Base-by-base conservation (phyloP, 2,329 filamentous ascomycete species). In the Coniochaeta sp. region DNA sequence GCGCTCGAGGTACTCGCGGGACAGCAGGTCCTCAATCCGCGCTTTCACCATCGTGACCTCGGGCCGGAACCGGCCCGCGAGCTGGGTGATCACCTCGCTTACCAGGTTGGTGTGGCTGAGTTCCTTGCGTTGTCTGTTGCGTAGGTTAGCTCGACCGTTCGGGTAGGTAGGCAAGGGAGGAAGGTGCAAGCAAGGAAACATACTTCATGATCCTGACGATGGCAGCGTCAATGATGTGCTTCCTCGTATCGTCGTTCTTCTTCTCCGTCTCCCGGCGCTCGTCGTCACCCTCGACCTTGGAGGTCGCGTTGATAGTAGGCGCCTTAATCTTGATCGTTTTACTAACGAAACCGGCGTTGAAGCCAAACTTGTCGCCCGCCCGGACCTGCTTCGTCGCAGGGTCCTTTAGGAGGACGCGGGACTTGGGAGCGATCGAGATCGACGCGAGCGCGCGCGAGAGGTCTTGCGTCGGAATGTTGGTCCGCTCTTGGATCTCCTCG, bases 321-420 rank as follows among this genome's bases (percentile, higher is more conserved):
- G 94, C 89, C 67, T 95, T 95, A 70, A 96, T 89, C 66, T 89
- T 90, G 62, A 94, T 79, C 48, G 87, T 84, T 64, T 89, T 91
- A 70, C 88, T 91, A 46, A 82, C 76, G 69, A 96, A 97, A 13
- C 82, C 76, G 30, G 84, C 74, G 64, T 97, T 96, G 75, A 91
- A 95, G 8, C 72, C 78, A 67, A 97, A 97, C 24, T 71, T 78
- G 66, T 97, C 92, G 0, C 82, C 82, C 0, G 82, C 69, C 60
- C 89, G 91, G 55, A 95, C 78, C 2, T 84, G 81, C 67, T 92
- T 94, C 58, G 79, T 86, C 68, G 84, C 81, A 0, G 92, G 89
- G 24, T 91, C 83, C 66, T 96, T 96, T 58, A 80, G 71, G 13
- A 97, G 71, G 9, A 97, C 82, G 16, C 87, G 81, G 6, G 86